These are phyloP conservation scores for Mycena crocata DNA, from an alignment of 768 basidiomycete genomes.

Conservation along the genomic window DNA sequence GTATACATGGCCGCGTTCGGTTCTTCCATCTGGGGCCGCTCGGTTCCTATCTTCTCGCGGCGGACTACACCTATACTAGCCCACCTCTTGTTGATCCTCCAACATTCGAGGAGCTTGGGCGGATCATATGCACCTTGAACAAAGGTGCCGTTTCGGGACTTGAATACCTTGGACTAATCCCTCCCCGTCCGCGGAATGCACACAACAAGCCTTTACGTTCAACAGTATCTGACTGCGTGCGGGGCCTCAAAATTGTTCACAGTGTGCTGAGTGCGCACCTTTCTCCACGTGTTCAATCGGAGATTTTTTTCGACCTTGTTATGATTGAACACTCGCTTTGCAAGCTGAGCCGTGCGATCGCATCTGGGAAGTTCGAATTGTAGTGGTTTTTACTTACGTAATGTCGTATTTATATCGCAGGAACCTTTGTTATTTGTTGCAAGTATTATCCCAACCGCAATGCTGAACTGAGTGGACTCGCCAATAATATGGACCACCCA, in stretches of 20 bases:
- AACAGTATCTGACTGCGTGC: background rate
- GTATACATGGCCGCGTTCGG: background rate
- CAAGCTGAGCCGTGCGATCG: constrained; percentile 1
- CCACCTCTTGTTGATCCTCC: constrained; percentile 5
- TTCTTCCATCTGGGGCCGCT: constrained; percentile 7
- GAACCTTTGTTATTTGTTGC: no score
- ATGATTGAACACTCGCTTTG: constrained; percentile 20
- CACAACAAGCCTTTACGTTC: background rate
- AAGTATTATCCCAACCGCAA: no score
- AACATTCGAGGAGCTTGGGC: background rate
- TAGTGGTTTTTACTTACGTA: no score
- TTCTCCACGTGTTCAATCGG: background rate
- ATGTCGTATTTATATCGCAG: no score
- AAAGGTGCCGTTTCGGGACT: constrained; percentile 6
- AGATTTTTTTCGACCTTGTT: background rate
- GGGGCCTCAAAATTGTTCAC: background rate
- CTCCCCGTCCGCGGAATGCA: background rate
- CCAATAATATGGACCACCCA: no score
- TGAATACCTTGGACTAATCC: constrained; percentile 11
- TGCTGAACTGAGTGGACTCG: no score
- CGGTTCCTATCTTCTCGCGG: constrained; percentile 5
- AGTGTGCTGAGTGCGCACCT: background rate
- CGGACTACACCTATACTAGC: constrained; percentile 14
- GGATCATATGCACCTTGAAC: background rate
- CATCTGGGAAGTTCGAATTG: background rate